Conservation (phyloP, 164 flowering plant genomes). For the Saururus chinensis region DNA sequence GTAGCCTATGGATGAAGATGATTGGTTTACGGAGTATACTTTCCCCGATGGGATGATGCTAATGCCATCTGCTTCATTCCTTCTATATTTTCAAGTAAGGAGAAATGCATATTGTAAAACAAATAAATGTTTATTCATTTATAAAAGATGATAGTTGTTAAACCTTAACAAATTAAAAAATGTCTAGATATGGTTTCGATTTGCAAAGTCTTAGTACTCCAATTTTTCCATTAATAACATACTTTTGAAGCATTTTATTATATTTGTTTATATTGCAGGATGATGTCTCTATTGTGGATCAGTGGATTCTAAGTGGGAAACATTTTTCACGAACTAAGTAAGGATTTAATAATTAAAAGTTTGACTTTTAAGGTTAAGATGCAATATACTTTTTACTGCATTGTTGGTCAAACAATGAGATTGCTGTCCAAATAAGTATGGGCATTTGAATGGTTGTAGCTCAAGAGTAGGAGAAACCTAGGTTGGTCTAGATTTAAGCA, state of each 20-base stretch:
- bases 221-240: too few species aligned
- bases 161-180: conserved; percentile 4
- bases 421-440: too few species aligned
- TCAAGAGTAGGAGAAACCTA: too few species aligned
- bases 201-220: not conserved
- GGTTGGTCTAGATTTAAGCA: too few species aligned
- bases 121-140: too few species aligned
- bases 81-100: conserved; percentile 15
- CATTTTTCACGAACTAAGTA: conserved; percentile 5
- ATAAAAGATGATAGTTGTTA: not conserved
- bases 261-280: conserved; percentile 12
- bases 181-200: not conserved
- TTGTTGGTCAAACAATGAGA: too few species aligned
- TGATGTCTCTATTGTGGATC: conserved; percentile 15
- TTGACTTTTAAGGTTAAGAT: not conserved
- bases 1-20: conserved; percentile 13
- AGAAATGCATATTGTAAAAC: not conserved
- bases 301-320: conserved; percentile 17
- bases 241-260: not conserved
- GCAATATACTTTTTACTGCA: too few species aligned
- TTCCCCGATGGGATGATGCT: conserved; percentile 6
- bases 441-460: too few species aligned
- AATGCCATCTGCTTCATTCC: conserved; percentile 2
- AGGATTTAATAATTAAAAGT: not conserved
- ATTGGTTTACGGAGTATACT: conserved; percentile 8